Evolutionary conservation across 2,329 filamentous ascomycete genomes (phyloP), one percentile per base, ranked within the genome.

Genomic region (Corynespora cassiicola): DNA sequence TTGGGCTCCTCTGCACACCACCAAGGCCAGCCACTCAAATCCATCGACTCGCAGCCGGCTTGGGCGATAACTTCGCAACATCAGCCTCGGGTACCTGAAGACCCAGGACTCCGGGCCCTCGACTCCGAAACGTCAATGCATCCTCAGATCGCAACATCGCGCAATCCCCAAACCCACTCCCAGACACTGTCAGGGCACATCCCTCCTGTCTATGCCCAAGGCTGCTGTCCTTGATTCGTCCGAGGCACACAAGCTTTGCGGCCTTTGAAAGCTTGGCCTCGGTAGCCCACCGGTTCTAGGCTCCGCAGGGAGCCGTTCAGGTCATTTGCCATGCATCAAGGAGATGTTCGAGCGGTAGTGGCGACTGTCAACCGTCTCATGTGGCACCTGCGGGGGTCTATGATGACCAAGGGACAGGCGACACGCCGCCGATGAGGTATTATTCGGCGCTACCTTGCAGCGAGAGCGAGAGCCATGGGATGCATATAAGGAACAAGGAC

Each of bases 91-190:
- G n/a, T 24, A 7, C 22, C 22, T 24, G 7, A 7, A 24, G 22
- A n/a, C 7, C 37, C 33, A 35, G 23, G 28, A 36, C 25, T 31
- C 23, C 22, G 44, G 39, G 35, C 12, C n/a, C n/a, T 18, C 23
- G 11, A 47, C 47, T n/a, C 34, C 52, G 55, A 59, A 59, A 59
- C 55, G 36, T 50, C 36, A 48, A 45, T 39, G 47, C 51, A 44
- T 37, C 36, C 31, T 48, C 48, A 42, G 45, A 54, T 55, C 51
- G 36, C 29, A 17, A 30, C 35, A 42, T 47, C 43, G 39, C 44
- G 39, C 43, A 45, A 44, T 47, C 25, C 39, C 39, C 39, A 54
- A 52, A 52, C 42, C 42, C 31, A 44, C 28, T 36, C 36, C 51
- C 49, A 41, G 34, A 58, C 54, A 50, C 22, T 25, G 32, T 19